Evolutionary conservation across 1,284 basidiomycete species (phyloP), one percentile per base, ranked within the genome.

Genomic region (Tremellales sp.): DNA sequence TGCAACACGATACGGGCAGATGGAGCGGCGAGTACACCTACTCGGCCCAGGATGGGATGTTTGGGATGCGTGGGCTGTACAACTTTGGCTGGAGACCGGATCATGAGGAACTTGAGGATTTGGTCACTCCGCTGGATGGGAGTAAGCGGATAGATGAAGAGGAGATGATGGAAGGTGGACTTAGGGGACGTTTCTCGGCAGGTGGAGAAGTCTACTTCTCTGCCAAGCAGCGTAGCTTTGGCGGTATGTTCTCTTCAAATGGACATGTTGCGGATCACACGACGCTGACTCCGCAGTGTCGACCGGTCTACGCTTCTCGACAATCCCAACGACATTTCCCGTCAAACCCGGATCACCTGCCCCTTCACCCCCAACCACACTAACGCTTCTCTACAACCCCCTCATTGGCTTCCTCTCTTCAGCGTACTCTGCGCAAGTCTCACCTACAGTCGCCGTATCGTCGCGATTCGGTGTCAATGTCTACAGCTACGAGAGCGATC

Each of bases 381-480:
- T 97, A 55, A 94, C 92, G 1, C 87, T 92, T 2, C 82, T 94
- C 10, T 89, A 97, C 69, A 97, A 97, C 71, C 94, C 94, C 1
- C 90, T 98, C 81, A 84, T 97, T 59, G 94, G 94, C 1, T 92
- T 97, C 65, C 79, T 97, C 25, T 89, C 89, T 3, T 82, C 86
- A 1, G 89, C 93, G 23, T 97, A 97, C 69, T 86, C 91, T 0
- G 90, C 93, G 0, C 84, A 85, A 44, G 84, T 92, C 23, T 87
- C 88, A 1, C 81, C 81, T 2, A 89, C 94, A 67, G 81, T 97
- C n/a, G 84, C 89, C 0, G 74, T 97, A 5, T 87, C 87, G 47
- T 89, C 90, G 2, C 81, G 94, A 15, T 97, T 94, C 68, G 92
- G 97, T 66, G 92, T 97, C 74, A 98, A 98, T 64, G 83, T 94